phyloP scores from a whole-genome alignment of 1,139 yeast genomes.

The Williopsis jadinii region DNA sequence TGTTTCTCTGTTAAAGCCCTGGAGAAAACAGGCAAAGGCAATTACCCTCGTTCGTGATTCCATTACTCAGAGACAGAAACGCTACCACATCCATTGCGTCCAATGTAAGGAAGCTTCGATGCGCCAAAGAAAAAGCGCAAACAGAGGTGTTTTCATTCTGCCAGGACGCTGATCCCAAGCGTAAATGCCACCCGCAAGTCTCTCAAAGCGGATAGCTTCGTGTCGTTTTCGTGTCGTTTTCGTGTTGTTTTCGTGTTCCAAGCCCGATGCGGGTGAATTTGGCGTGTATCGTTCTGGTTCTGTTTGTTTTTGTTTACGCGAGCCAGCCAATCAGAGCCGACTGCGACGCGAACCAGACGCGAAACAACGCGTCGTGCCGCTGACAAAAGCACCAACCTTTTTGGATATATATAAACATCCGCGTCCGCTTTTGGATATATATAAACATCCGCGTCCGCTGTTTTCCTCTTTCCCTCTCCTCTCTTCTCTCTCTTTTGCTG shows the following conservation, averaged over 20 bases:
- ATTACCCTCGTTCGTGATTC: too few species aligned
- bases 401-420: too few species aligned
- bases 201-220: too few species aligned
- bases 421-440: not conserved
- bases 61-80: too few species aligned
- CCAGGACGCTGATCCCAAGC: too few species aligned
- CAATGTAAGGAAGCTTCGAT: too few species aligned
- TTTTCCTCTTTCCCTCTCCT: not conserved
- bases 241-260: slow-evolving; percentile 5
- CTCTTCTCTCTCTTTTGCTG: not conserved
- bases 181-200: too few species aligned
- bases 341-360: slow-evolving; percentile 7
- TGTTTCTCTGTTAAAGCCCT: too few species aligned
- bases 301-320: slow-evolving; percentile 5
- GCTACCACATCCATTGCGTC: too few species aligned
- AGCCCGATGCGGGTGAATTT: not conserved
- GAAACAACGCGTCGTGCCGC: slow-evolving; percentile 2
- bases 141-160: too few species aligned
- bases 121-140: too few species aligned
- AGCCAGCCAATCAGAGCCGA: slow-evolving; percentile 3
- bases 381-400: not conserved
- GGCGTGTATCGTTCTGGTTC: not conserved
- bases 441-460: slow-evolving; percentile 2
- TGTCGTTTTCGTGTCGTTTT: slow-evolving; percentile 1
- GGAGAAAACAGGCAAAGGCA: too few species aligned